Evolutionary conservation across 805 yeast genomes (phyloP), one percentile per base, ranked within the genome.

Genomic region (Candida adriatica): DNA sequence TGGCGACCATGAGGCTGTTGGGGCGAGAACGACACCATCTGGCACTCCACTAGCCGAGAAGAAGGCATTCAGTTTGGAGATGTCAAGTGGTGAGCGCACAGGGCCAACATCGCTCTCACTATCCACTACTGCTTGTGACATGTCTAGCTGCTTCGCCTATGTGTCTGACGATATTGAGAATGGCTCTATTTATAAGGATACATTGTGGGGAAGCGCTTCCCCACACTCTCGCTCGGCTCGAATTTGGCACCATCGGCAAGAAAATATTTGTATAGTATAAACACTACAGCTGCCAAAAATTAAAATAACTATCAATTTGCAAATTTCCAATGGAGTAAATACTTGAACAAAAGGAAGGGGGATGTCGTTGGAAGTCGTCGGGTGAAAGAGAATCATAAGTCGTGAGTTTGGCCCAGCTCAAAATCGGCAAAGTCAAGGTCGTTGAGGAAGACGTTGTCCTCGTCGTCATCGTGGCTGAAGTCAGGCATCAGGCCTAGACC

Each of bases 101-200:
- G 48, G 45, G 13, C 51, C 53, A 11, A 46, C 45, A 34, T 48
- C 53, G 24, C 42, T 38, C 17, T 48, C 51, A 2, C 51, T 38
- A 28, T 48, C 53, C 8, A 48, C 51, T 3, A 48, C 42, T 4
- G 43, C 29, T 1, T 25, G 35, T 13, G 28, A 25, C 21, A 24
- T 29, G 26, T n/a, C n/a, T n/a, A n/a, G n/a, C n/a, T n/a, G n/a
- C n/a, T n/a, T n/a, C n/a, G n/a, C n/a, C n/a, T n/a, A n/a, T n/a
- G n/a, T n/a, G n/a, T n/a, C n/a, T n/a, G n/a, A n/a, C n/a, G n/a
- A n/a, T n/a, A n/a, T n/a, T n/a, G n/a, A n/a, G n/a, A n/a, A n/a
- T n/a, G n/a, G n/a, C n/a, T n/a, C n/a, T n/a, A n/a, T n/a, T n/a
- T n/a, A n/a, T n/a, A n/a, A n/a, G n/a, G n/a, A n/a, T n/a, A n/a